Base-by-base conservation (phyloP, 768 basidiomycete species). In the Auriscalpium microsporum region DNA sequence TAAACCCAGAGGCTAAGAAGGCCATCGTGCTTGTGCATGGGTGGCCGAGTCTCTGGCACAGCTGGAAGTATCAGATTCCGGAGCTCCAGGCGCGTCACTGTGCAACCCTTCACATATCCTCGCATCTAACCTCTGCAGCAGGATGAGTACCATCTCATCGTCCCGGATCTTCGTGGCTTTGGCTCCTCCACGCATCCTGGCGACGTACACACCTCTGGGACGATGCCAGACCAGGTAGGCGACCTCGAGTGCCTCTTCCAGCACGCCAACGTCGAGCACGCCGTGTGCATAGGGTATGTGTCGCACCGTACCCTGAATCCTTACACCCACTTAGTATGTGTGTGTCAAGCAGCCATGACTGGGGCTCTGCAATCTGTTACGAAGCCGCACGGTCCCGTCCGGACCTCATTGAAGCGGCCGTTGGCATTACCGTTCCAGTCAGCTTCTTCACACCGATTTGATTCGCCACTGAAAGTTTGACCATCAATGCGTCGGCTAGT, bases 11-110 rank as follows among this genome's bases (percentile, higher is more conserved):
- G 0, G 79, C 79, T 3, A 66, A 75, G 28, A 72, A 68, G 13
- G 78, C 82, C 0, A 68, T 89, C 3, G 48, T 90, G 34, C 76
- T 90, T 75, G 81, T 89, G 0, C 87, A 90, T 61, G 87, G 87
- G 4, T 90, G 87, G 87, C 87, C 87, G 0, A 77, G 82, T 59
- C 66, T 88, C 4, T 90, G 87, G 87, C 83, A 80, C 53, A 78
- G 77, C 17, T 90, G 87, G 87, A 75, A 81, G 37, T 77, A 76
- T 35, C 87, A 90, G 64, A 87, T 90, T 16, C 69, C 79, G 50
- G 77, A 80, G 57, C 83, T 89, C 65, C 67, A 82, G 71, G 86
- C 78, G 59, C 35, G 64, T 58, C 16, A 2, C 8, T 2, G 17
- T 9, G 42, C 16, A 10, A 42, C 13, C 40, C 8, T 28, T 28